Percentiles rank a stretch among this genome's conserved stretches.
These are phyloP conservation scores for Nitzschia sp. DNA, from an alignment of 108 stramenopile species.

Conservation along the genomic window DNA sequence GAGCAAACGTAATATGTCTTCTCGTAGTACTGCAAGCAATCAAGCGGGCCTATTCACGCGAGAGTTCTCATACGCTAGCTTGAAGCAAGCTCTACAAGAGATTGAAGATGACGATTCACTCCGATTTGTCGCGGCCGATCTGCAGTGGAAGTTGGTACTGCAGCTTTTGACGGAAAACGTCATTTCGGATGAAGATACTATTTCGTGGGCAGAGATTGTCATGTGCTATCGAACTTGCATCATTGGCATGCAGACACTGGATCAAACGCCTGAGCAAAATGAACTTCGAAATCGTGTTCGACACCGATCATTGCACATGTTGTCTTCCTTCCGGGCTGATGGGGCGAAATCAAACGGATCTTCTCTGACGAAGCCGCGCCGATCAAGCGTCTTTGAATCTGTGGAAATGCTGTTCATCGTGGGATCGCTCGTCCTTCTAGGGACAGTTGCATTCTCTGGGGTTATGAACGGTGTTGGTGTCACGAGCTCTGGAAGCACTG, in stretches of 20 bases:
- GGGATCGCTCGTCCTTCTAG: not conserved
- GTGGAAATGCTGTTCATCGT: not conserved
- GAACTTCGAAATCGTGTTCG: constrained; percentile 34
- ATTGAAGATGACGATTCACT: constrained; percentile 23
- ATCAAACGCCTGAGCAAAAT: constrained; percentile 16
- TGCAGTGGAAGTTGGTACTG: constrained; percentile 54
- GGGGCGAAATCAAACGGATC: not conserved
- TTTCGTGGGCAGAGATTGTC: constrained; percentile 67
- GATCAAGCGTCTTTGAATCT: not conserved
- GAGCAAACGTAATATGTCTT: not conserved
- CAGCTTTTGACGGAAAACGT: constrained; percentile 15
- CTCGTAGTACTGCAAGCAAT: not conserved
- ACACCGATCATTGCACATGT: constrained; percentile 38
- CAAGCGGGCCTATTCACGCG: constrained; percentile 24
- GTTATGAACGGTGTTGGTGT: no score
- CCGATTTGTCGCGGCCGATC: constrained; percentile 42
- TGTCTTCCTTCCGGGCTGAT: constrained; percentile 31
- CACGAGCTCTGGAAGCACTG: no score
- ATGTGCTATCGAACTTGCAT: constrained; percentile 68
- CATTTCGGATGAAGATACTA: constrained; percentile 2
- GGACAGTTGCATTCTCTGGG: not conserved
- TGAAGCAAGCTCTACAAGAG: constrained; percentile 29
- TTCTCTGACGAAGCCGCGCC: not conserved
- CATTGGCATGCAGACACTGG: constrained; percentile 67
- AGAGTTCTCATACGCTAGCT: constrained; percentile 25